Conservation (phyloP, 2,329 filamentous ascomycete genomes). For the Trichoderma sp. region DNA sequence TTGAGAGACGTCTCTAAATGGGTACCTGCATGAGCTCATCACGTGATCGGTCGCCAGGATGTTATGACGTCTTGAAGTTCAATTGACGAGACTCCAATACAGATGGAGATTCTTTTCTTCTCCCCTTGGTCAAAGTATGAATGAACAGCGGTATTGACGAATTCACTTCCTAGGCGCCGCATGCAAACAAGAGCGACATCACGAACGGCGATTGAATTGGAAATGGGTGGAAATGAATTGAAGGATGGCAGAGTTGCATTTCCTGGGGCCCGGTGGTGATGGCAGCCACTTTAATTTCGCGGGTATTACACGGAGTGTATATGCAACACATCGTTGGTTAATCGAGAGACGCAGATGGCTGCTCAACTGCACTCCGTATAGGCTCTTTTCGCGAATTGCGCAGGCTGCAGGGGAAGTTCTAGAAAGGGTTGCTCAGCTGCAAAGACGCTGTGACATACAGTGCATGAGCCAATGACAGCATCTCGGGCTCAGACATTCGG, state of each 20-base stretch:
- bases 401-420: constrained; percentile 8
- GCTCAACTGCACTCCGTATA: neutral
- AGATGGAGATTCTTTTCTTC: neutral
- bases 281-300: neutral
- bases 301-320: neutral
- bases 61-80: neutral
- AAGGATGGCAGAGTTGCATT: neutral
- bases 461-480: constrained; percentile 9
- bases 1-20: neutral
- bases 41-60: neutral
- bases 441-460: constrained; percentile 7
- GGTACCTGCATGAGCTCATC: neutral
- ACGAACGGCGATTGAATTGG: neutral
- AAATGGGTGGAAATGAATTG: neutral
- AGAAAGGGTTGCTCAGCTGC: constrained; percentile 11
- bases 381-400: neutral
- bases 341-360: neutral
- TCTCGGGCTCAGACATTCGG: constrained; percentile 12
- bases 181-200: neutral
- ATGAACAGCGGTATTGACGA: neutral
- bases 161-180: neutral
- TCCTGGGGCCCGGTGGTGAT: neutral
- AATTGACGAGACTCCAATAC: neutral
- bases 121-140: neutral
- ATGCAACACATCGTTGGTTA: neutral